A percentile compares a stretch with the other conserved stretches of the same genome.
Conservation (phyloP, 495 filamentous ascomycete genomes). For the Aspergillus asperescens region DNA sequence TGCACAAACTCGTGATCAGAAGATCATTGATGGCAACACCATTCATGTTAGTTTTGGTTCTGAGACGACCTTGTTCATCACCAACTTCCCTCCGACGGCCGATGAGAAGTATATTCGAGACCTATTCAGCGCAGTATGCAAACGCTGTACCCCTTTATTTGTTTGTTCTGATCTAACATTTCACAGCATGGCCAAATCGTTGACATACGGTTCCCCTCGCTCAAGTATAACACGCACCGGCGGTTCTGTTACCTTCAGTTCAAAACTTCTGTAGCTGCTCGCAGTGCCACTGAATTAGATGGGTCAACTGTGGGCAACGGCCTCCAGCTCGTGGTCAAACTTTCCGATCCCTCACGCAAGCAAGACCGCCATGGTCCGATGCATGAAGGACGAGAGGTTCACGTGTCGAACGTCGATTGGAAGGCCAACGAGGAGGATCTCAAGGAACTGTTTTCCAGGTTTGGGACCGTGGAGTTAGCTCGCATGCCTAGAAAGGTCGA, state of each 20-base stretch:
- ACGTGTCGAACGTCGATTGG: slow-evolving; percentile 67
- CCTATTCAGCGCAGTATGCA: slow-evolving; percentile 60
- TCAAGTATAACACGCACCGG: slow-evolving; percentile 80
- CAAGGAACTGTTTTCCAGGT: slow-evolving; percentile 61
- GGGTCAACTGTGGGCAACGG: slow-evolving; percentile 59
- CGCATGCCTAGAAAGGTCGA: slow-evolving; percentile 59
- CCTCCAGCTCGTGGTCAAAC: slow-evolving; percentile 65
- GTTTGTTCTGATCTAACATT: slow-evolving; percentile 18
- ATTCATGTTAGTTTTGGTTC: slow-evolving; percentile 69
- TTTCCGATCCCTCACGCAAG: slow-evolving; percentile 75
- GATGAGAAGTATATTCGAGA: slow-evolving; percentile 75
- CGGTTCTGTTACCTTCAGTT: slow-evolving; percentile 96
- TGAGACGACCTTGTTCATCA: slow-evolving; percentile 76
- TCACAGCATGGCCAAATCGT: slow-evolving; percentile 69
- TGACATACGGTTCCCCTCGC: slow-evolving; percentile 81
- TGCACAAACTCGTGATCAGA: slow-evolving; percentile 74
- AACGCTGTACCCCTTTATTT: slow-evolving; percentile 3
- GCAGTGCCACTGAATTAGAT: slow-evolving; percentile 63
- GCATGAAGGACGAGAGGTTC: slow-evolving; percentile 81
- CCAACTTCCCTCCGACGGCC: slow-evolving; percentile 82
- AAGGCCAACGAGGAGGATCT: slow-evolving; percentile 63
- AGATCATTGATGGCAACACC: slow-evolving; percentile 61
- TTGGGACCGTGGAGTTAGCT: slow-evolving; percentile 66
- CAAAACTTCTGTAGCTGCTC: slow-evolving; percentile 55
- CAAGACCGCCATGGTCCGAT: slow-evolving; percentile 76